A percentile compares a stretch with the other conserved stretches of the same genome.
Evolutionary conservation across 805 yeast genomes (phyloP).

Genomic region (Candida methanosorbosa): DNA sequence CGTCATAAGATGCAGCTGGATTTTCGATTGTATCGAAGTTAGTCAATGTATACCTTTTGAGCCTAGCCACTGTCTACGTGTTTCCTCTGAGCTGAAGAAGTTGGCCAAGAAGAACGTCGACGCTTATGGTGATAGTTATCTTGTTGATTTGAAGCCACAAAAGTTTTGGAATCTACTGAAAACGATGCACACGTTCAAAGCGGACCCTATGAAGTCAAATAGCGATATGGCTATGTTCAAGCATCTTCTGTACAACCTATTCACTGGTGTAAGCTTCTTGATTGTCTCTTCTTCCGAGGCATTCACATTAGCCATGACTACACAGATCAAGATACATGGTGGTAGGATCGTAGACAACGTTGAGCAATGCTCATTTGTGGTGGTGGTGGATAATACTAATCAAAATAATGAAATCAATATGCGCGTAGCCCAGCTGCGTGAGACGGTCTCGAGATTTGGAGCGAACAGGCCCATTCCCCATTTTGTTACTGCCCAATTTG

Average conservation of each 20-base stretch:
- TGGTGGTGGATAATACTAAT: constrained; percentile 21
- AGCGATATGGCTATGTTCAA: background rate
- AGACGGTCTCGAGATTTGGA: background rate
- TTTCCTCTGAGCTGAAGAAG: constrained; percentile 21
- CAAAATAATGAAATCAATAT: constrained; percentile 1
- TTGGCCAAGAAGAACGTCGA: constrained; percentile 36
- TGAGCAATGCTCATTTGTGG: constrained; percentile 28
- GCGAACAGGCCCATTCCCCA: constrained; percentile 25
- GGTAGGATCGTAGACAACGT: constrained; percentile 30
- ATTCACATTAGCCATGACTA: constrained; percentile 14
- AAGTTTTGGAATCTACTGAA: constrained; percentile 14
- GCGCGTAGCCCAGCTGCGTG: constrained; percentile 1
- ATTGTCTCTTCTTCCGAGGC: background rate
- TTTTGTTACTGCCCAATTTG: constrained; percentile 25
- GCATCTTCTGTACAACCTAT: constrained; percentile 12
- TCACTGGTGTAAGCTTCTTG: constrained; percentile 25
- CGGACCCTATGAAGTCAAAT: background rate
- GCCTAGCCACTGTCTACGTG: constrained; percentile 45
- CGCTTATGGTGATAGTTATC: constrained; percentile 53
- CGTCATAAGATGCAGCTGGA: constrained; percentile 63
- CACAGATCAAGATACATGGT: constrained; percentile 20
- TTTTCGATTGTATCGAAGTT: constrained; percentile 51
- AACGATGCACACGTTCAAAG: constrained; percentile 1
- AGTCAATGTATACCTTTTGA: constrained; percentile 42
- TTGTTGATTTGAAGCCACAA: constrained; percentile 19